These are phyloP conservation scores for Tritrichomonas musculus DNA, from an alignment of 208 protist species.

Conservation along the genomic window DNA sequence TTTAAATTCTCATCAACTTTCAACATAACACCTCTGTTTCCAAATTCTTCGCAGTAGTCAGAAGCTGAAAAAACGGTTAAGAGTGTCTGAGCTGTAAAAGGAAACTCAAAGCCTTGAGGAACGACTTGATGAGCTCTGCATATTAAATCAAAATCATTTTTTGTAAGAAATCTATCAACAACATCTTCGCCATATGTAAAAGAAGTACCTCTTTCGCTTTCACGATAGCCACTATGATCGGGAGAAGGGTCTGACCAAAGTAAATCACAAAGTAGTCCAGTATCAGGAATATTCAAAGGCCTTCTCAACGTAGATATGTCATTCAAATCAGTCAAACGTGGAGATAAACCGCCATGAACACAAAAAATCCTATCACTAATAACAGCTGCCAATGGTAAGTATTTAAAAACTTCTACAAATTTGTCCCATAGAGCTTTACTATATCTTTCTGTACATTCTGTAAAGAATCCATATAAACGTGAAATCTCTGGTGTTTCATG, in stretches of 20 bases:
- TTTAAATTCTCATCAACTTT: not conserved
- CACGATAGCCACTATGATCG: slow-evolving; percentile 80
- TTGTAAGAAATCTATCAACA: not conserved
- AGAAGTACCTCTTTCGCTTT: slow-evolving; percentile 88
- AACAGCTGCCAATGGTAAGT: slow-evolving; percentile 90
- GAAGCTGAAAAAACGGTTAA: slow-evolving; percentile 5
- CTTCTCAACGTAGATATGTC: slow-evolving; percentile 84
- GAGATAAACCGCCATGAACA: slow-evolving; percentile 90
- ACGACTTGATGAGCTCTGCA: slow-evolving; percentile 35
- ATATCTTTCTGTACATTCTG: slow-evolving; percentile 92
- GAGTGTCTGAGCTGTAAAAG: slow-evolving; percentile 57
- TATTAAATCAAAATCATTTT: slow-evolving; percentile 34
- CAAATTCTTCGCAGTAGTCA: slow-evolving; percentile 26
- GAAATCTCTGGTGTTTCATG: slow-evolving; percentile 94
- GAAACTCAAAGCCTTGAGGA: slow-evolving; percentile 35
- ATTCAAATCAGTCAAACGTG: slow-evolving; percentile 85
- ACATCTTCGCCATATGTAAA: not conserved
- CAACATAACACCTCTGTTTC: not conserved
- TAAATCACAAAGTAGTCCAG: slow-evolving; percentile 93
- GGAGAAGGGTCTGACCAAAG: slow-evolving; percentile 94
- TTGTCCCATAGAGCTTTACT: slow-evolving; percentile 95
- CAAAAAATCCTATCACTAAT: slow-evolving; percentile 99
- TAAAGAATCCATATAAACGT: slow-evolving; percentile 96
- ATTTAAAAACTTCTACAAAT: slow-evolving; percentile 99
- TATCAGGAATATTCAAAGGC: slow-evolving; percentile 73